phyloP scores from a whole-genome alignment of 1,284 basidiomycete species.

The Boletus semigastroideus region DNA sequence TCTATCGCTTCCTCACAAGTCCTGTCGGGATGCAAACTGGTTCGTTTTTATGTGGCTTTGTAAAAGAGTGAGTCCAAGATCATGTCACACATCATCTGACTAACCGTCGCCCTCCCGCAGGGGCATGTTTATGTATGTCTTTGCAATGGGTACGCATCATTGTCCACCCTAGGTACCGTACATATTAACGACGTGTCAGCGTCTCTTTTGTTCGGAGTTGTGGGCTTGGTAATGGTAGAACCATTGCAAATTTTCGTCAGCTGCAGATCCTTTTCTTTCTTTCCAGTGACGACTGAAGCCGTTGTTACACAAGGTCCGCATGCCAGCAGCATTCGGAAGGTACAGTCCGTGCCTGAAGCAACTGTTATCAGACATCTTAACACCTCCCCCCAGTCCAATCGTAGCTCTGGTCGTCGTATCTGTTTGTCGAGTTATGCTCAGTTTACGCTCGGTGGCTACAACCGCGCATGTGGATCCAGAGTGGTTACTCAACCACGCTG shows the following conservation, averaged over 20 bases:
- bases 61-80: conserved; percentile 11
- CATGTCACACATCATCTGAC: background rate
- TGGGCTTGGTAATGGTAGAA: conserved; percentile 10
- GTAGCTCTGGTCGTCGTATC: conserved; percentile 7
- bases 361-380: background rate
- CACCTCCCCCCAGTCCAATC: conserved; percentile 4
- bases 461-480: conserved; percentile 17
- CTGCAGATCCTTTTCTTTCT: background rate
- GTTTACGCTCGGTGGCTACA: conserved; percentile 17
- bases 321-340: conserved; percentile 8
- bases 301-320: conserved; percentile 2
- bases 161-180: background rate
- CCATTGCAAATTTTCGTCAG: conserved; percentile 11
- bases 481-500: conserved; percentile 22
- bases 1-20: conserved; percentile 14
- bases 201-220: conserved; percentile 8
- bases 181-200: background rate
- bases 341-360: background rate
- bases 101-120: background rate
- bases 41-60: conserved; percentile 13
- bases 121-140: conserved; percentile 18
- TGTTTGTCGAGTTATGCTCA: conserved; percentile 17
- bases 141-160: background rate
- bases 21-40: conserved; percentile 4
- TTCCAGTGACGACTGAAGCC: background rate